Conservation (phyloP, 768 basidiomycete genomes). For the Boletus edulis region DNA sequence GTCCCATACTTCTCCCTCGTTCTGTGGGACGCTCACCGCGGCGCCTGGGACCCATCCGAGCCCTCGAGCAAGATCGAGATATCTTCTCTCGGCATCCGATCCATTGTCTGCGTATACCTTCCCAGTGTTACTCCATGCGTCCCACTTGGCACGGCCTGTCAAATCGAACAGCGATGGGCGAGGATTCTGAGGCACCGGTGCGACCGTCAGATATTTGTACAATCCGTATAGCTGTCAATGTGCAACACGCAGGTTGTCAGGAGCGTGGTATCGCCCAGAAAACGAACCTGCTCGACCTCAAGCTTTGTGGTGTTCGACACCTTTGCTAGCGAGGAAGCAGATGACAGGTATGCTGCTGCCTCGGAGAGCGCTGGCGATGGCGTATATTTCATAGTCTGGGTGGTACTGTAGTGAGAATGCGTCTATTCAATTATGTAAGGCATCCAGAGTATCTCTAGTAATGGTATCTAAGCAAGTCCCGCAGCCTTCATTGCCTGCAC, state of each 20-base stretch:
- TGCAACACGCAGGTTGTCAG: conserved; percentile 25
- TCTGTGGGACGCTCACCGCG: conserved; percentile 4
- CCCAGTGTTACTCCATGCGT: conserved; percentile 65
- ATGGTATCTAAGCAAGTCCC: conserved; percentile 53
- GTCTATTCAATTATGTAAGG: conserved; percentile 39
- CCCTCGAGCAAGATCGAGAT: conserved; percentile 63
- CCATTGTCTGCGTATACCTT: conserved; percentile 44
- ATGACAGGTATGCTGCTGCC: conserved; percentile 66
- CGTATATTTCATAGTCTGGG: conserved; percentile 24
- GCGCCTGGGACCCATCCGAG: conserved; percentile 63
- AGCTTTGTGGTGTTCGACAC: conserved; percentile 66
- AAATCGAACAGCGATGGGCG: conserved; percentile 79
- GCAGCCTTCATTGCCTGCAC: conserved; percentile 75
- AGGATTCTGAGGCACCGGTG: conserved; percentile 48
- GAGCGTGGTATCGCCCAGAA: conserved; percentile 11
- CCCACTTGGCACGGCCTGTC: conserved; percentile 83
- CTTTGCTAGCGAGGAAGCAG: conserved; percentile 47
- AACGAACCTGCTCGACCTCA: conserved; percentile 53
- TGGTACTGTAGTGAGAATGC: too few relatives aligned
- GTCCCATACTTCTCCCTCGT: conserved; percentile 42
- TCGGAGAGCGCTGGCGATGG: conserved; percentile 47
- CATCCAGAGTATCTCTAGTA: conserved; percentile 10
- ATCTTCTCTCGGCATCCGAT: conserved; percentile 56
- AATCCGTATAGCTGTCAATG: conserved; percentile 73
- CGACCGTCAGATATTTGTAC: conserved; percentile 72